Evolutionary conservation across 495 filamentous ascomycete genomes (phyloP).

Genomic region (Letharia columbiana): DNA sequence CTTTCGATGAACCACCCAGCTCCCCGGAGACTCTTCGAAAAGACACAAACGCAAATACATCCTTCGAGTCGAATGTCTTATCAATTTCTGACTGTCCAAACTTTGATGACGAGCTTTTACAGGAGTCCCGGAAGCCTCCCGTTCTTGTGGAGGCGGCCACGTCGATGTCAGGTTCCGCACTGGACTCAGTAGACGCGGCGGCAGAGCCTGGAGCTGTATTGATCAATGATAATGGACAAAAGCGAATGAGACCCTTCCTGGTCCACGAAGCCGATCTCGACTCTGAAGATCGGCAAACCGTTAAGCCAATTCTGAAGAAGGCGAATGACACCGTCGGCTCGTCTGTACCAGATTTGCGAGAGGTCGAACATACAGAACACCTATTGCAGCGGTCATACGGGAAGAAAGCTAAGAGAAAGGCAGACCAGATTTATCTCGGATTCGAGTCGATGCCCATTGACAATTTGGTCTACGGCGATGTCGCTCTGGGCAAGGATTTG

Average conservation of each 20-base stretch:
- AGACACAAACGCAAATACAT: not conserved
- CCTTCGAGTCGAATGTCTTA: not conserved
- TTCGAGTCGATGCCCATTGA: conserved; percentile 30
- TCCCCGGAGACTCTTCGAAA: not conserved
- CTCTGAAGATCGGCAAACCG: not conserved
- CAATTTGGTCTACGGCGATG: conserved; percentile 33
- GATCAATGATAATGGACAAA: conserved; percentile 35
- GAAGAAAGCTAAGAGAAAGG: conserved; percentile 7
- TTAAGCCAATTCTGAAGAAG: not conserved
- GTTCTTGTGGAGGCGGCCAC: not conserved
- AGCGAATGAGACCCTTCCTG: conserved; percentile 31
- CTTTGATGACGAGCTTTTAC: not conserved
- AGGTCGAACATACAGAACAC: not conserved
- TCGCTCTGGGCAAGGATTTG: conserved; percentile 26
- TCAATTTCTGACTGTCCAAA: not conserved
- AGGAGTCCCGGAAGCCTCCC: not conserved
- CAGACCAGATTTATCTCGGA: conserved; percentile 29
- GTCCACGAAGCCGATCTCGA: conserved; percentile 12
- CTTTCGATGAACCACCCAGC: not conserved
- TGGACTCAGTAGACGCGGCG: not conserved
- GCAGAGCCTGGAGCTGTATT: conserved; percentile 17
- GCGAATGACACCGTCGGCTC: not conserved
- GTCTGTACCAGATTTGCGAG: not conserved
- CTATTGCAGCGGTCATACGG: conserved; percentile 5
- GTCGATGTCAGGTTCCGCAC: too few species aligned